Evolutionary conservation across 2,329 filamentous ascomycete species (phyloP), one percentile per base, ranked within the genome.

Genomic region (Pseudogymnoascus verrucosus): DNA sequence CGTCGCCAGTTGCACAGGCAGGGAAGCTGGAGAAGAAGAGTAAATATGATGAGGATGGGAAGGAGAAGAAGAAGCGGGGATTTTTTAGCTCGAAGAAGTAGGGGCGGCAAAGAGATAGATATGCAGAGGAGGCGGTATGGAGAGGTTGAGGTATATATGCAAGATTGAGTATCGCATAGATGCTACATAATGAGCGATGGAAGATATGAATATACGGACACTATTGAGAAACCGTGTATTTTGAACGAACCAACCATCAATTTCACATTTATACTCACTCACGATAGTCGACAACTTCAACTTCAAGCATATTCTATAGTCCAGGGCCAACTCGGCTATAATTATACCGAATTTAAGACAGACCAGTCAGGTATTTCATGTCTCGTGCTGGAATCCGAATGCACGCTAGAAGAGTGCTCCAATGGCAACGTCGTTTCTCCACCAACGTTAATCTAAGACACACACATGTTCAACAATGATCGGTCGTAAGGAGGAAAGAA

Each of bases 1-100:
- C 70, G 59, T 68, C 69, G 63, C 68, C 68, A 42, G 72, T 71
- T 67, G 70, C 67, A 7, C 75, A 68, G 72, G 76, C 68, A 68
- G 71, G 64, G 65, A 86, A 86, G 74, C 69, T 75, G 16, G 75
- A 77, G 62, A 77, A 77, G 67, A 80, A 83, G 67, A 85, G 85
- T 75, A 86, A 86, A 78, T 51, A 67, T 59, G 68, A 67, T 62
- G 67, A 60, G 62, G 66, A 65, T 26, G 67, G 60, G 60, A 74
- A 74, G 64, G 78, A 83, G 69, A 87, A 87, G 76, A 87, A 86
- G 79, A 83, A 79, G 71, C 77, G 83, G 62, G 82, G 83, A 65
- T 82, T 85, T 67, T 75, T 85, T 64, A 80, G 82, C 28, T 79
- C 84, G 69, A 86, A 85, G 76, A 88, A 89, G 73, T 57, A 34